Conservation (phyloP, 768 basidiomycete genomes). For the Trametes elegans region DNA sequence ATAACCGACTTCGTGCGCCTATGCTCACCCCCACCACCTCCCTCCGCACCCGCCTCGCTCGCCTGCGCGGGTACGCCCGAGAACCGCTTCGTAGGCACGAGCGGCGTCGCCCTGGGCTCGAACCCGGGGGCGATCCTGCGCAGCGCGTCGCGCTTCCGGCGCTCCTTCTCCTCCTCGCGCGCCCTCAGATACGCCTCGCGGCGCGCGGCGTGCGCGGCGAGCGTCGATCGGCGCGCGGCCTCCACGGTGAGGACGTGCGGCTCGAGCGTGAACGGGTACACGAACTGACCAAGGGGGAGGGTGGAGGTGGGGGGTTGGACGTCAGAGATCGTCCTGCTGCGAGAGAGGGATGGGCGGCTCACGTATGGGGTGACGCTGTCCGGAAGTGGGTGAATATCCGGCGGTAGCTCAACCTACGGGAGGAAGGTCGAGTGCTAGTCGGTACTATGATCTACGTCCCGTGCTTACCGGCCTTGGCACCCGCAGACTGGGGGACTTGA, state of each 20-base stretch:
- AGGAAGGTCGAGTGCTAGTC: too few relatives aligned
- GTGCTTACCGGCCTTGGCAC: conserved; percentile 71
- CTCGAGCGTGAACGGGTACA: conserved; percentile 94
- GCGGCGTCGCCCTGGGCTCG: conserved; percentile 57
- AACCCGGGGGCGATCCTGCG: conserved; percentile 83
- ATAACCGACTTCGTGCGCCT: conserved; percentile 53
- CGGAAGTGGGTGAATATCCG: conserved; percentile 92
- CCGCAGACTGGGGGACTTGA: conserved; percentile 88
- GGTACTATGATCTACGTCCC: too few relatives aligned
- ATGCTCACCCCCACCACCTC: conserved; percentile 5
- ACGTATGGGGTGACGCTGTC: conserved; percentile 90
- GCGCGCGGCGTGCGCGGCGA: conserved; percentile 62
- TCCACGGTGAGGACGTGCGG: conserved; percentile 77
- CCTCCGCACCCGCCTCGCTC: conserved; percentile 11
- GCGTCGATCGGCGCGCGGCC: conserved; percentile 64
- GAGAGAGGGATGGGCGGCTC: conserved; percentile 28
- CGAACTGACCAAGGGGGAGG: conserved; percentile 72
- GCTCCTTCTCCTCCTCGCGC: conserved; percentile 77
- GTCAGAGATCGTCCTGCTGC: too few relatives aligned
- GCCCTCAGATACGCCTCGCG: conserved; percentile 69
- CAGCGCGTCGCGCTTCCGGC: conserved; percentile 59
- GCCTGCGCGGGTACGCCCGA: conserved; percentile 26
- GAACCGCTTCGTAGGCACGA: conserved; percentile 50
- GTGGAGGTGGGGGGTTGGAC: too few relatives aligned
- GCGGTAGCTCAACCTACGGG: conserved; percentile 76